Evolutionary conservation across 2,329 filamentous ascomycete species (phyloP), one percentile per base, ranked within the genome.

Genomic region (Botryotinia calthae): DNA sequence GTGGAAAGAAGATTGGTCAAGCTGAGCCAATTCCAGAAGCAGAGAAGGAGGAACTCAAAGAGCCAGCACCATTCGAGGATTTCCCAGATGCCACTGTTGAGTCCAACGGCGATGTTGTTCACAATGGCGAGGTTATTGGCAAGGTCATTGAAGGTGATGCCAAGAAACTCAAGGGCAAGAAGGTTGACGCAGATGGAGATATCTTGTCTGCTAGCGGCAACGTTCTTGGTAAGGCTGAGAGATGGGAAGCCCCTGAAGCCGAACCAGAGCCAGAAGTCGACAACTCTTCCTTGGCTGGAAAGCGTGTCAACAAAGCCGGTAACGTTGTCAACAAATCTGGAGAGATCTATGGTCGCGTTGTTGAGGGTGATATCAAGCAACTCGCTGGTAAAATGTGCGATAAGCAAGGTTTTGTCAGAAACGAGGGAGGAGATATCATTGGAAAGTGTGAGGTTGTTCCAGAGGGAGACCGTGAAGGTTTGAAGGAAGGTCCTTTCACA

Each of bases 271-370:
- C 84, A 74, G 76, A 75, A 51, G 78, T 86, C 4, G 88, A 90
- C 77, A 87, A 87, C 74, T 91, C 90, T 12, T 83, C 86, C 61
- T 85, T 91, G 8, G 90, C 90, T 31, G 91, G 91, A 73, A 91
- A 93, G 82, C 86, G 89, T 58, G 89, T 93, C 76, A 91, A 92
- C 83, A 93, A 92, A 83, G 87, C 87, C 4, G 91, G 91, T 56
- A 88, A 89, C 64, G 83, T 88, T 0, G 87, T 90, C 40, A 88
- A 89, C 78, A 81, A 81, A 5, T 81, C 82, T 61, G 88, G 88
- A 0, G 81, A 83, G 62, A 87, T 90, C 75, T 89, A 88, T 74
- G 91, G 89, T 51, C 88, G 89, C 56, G 86, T 94, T 1, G 81
- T 93, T 31, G 90, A 93, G 79, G 91, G 91, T 22, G 88, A 91